A percentile compares a stretch with the other conserved stretches of the same genome.
These are phyloP conservation scores for Lotus japonicus DNA, from an alignment of 306 rosid genomes.

Conservation along the genomic window DNA sequence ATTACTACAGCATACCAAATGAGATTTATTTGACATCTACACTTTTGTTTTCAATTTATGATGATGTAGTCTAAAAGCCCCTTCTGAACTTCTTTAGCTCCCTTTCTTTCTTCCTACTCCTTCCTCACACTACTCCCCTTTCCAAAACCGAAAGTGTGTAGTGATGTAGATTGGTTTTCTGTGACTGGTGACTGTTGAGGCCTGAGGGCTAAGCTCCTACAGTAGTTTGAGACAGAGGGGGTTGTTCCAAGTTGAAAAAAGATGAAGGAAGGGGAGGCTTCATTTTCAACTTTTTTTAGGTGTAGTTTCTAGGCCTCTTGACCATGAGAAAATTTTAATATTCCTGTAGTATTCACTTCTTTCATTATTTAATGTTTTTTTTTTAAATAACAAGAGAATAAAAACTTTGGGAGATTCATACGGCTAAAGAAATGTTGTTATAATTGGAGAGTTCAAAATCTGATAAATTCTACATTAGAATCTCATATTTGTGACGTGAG, in stretches of 20 bases:
- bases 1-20: slow-evolving; percentile 56
- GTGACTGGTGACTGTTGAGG: slow-evolving; percentile 1
- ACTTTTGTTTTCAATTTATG: not conserved
- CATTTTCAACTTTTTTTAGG: not conserved
- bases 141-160: slow-evolving; percentile 23
- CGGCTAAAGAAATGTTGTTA: too few species aligned
- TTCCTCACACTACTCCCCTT: not conserved
- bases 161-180: slow-evolving; percentile 14
- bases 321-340: too few species aligned
- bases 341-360: too few species aligned
- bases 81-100: not conserved
- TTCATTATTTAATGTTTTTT: too few species aligned
- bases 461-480: too few species aligned
- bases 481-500: too few species aligned
- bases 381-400: too few species aligned
- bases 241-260: not conserved
- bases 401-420: too few species aligned
- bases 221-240: not conserved
- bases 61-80: not conserved
- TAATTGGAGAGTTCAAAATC: too few species aligned
- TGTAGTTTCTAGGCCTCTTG: too few species aligned
- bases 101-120: slow-evolving; percentile 24
- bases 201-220: too few species aligned
- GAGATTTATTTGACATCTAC: slow-evolving; percentile 31
- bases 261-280: not conserved